Evolutionary conservation across 139 green algal species (phyloP).

Genomic region (Desmodesmus armatus): DNA sequence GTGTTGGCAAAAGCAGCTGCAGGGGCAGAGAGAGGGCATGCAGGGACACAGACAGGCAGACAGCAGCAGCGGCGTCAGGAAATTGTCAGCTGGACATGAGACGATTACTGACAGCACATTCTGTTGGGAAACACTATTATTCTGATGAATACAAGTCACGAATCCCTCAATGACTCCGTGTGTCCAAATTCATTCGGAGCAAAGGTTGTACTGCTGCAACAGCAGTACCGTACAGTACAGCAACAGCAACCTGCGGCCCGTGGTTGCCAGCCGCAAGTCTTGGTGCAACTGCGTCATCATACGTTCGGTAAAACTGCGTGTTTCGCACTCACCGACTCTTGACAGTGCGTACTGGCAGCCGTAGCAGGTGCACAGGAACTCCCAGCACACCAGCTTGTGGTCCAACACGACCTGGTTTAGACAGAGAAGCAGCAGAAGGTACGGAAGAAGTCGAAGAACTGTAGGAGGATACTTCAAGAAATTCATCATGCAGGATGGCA

Average conservation of each 20-base stretch:
- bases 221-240: too few species aligned
- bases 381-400: slow-evolving; percentile 29
- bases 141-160: too few species aligned
- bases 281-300: too few species aligned
- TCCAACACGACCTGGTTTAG: slow-evolving; percentile 50
- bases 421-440: too few species aligned
- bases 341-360: slow-evolving; percentile 50
- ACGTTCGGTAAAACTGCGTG: neutral
- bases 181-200: neutral
- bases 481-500: too few species aligned
- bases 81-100: neutral
- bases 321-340: slow-evolving; percentile 21
- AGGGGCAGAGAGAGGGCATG: neutral
- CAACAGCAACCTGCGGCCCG: neutral
- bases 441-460: too few species aligned
- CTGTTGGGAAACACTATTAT: neutral
- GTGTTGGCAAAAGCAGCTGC: slow-evolving; percentile 34
- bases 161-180: neutral
- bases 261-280: too few species aligned
- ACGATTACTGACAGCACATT: neutral
- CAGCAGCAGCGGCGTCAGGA: neutral
- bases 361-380: slow-evolving; percentile 47
- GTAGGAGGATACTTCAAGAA: too few species aligned
- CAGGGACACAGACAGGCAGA: neutral
- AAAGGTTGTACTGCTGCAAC: neutral